phyloP scores from a whole-genome alignment of 495 filamentous ascomycete species.

The Penicillium cinerascens region DNA sequence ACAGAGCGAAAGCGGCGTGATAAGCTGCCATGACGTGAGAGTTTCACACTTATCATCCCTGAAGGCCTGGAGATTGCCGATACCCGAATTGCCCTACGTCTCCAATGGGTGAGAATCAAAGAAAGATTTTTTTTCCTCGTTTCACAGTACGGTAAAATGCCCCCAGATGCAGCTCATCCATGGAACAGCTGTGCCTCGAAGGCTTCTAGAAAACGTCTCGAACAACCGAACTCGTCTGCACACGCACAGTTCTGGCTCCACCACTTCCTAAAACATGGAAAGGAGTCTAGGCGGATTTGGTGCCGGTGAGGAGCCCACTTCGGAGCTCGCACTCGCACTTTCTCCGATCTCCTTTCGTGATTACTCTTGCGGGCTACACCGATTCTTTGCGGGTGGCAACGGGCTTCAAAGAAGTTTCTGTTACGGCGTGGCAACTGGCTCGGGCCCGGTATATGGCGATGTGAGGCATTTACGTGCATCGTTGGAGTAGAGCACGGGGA shows the following conservation, averaged over 20 bases:
- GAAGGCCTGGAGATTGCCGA: constrained; percentile 5
- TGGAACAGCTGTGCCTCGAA: constrained; percentile 8
- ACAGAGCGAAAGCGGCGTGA: constrained; percentile 22
- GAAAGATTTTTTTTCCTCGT: background rate
- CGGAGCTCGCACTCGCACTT: background rate
- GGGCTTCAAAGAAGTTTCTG: background rate
- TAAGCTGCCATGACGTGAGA: constrained; percentile 27
- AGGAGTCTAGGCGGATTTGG: constrained; percentile 7
- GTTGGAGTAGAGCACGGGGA: constrained; percentile 1
- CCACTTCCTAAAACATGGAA: background rate
- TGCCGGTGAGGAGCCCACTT: constrained; percentile 5
- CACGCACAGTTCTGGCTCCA: constrained; percentile 15
- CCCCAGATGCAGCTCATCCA: constrained; percentile 11
- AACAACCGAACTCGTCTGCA: constrained; percentile 15
- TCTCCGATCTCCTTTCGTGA: constrained; percentile 9
- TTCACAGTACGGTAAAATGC: background rate
- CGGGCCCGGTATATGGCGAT: background rate
- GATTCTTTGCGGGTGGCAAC: constrained; percentile 9
- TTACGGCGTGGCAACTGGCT: constrained; percentile 5
- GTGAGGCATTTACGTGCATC: constrained; percentile 27
- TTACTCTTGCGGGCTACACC: constrained; percentile 3
- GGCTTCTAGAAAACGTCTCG: constrained; percentile 24
- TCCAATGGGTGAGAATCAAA: background rate
- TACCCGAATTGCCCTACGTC: background rate
- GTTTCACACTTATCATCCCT: constrained; percentile 25